phyloP scores from a whole-genome alignment of 805 yeast genomes.

The Metschnikowia bowlesiae region DNA sequence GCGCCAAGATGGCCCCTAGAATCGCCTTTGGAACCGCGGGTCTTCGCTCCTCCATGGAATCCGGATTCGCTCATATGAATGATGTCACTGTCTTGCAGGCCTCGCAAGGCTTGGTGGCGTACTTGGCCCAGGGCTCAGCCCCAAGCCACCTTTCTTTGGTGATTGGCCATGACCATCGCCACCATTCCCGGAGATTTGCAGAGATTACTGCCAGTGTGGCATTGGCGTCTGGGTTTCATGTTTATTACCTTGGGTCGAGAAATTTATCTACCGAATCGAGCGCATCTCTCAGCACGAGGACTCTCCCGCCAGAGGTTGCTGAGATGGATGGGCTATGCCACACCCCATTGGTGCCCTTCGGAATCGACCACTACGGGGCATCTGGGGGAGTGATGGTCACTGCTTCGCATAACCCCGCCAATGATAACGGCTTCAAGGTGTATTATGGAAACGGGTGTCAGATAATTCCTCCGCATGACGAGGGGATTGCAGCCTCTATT shows the following conservation, averaged over 20 bases:
- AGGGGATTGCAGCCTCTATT: slow-evolving; percentile 62
- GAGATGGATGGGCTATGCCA: slow-evolving; percentile 42
- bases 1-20: slow-evolving; percentile 49
- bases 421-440: slow-evolving; percentile 92
- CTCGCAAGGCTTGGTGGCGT: slow-evolving; percentile 71
- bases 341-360: slow-evolving; percentile 91
- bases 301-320: neutral
- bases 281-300: neutral
- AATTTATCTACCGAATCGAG: slow-evolving; percentile 29
- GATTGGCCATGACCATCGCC: slow-evolving; percentile 89
- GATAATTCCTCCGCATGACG: slow-evolving; percentile 89
- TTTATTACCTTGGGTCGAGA: slow-evolving; percentile 52
- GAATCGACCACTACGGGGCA: slow-evolving; percentile 58
- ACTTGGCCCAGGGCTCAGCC: slow-evolving; percentile 26
- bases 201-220: slow-evolving; percentile 74
- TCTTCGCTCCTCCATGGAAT: slow-evolving; percentile 78
- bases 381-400: slow-evolving; percentile 90
- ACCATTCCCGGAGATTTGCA: slow-evolving; percentile 76
- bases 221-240: slow-evolving; percentile 60
- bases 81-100: slow-evolving; percentile 86
- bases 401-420: slow-evolving; percentile 81
- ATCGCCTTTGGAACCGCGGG: slow-evolving; percentile 94
- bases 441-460: slow-evolving; percentile 94
- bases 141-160: slow-evolving; percentile 48
- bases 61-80: slow-evolving; percentile 88